These are phyloP conservation scores for Thozetella sp. DNA, from an alignment of 495 filamentous ascomycete genomes.

Conservation along the genomic window DNA sequence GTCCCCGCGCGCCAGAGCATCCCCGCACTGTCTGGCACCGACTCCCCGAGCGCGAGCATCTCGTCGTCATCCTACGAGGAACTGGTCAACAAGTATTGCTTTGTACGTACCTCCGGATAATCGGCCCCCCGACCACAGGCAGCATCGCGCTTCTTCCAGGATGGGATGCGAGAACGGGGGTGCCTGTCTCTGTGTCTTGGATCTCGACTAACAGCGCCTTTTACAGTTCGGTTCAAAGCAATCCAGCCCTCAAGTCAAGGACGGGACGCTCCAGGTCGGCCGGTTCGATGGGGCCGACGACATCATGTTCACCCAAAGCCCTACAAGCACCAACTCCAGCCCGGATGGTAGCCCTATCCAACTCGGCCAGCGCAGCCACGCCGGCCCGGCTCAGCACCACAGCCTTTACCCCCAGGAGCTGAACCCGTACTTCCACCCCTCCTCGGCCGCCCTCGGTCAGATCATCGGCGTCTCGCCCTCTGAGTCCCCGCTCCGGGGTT, in stretches of 20 bases:
- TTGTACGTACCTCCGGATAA: constrained; percentile 71
- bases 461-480: constrained; percentile 28
- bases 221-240: constrained; percentile 47
- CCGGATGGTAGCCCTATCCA: constrained; percentile 36
- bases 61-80: constrained; percentile 89
- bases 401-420: constrained; percentile 28
- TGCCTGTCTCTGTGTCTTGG: neutral
- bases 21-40: constrained; percentile 22
- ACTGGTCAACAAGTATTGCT: constrained; percentile 96
- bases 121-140: constrained; percentile 8
- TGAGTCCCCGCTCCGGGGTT: constrained; percentile 23
- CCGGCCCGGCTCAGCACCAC: constrained; percentile 37
- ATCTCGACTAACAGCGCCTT: constrained; percentile 13
- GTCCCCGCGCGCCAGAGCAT: constrained; percentile 6
- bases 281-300: constrained; percentile 35
- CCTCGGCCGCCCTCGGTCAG: constrained; percentile 8
- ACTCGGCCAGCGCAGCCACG: constrained; percentile 27
- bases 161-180: constrained; percentile 16
- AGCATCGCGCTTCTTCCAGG: constrained; percentile 21
- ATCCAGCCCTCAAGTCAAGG: constrained; percentile 32
- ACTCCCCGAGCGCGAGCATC: constrained; percentile 50
- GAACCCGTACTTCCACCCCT: constrained; percentile 33
- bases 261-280: constrained; percentile 25
- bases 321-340: constrained; percentile 30
- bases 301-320: constrained; percentile 15